Base-by-base conservation (phyloP, 306 rosid species). In the Begonia masoniana region DNA sequence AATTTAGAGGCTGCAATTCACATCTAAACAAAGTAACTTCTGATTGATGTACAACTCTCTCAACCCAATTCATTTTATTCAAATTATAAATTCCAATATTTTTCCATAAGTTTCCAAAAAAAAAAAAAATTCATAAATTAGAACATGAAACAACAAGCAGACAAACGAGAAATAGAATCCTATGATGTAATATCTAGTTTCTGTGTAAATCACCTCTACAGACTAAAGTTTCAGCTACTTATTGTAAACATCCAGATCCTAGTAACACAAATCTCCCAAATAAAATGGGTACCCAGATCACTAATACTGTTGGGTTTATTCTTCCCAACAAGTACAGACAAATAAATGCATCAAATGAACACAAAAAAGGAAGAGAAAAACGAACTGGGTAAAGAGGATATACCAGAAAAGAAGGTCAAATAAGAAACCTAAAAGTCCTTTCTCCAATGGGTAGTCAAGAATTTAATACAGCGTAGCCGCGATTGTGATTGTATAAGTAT, bases 371-470 rank as follows among this genome's bases (percentile, higher is more conserved):
- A 56, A 62, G 53, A 8, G 61, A 74, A 57, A 61, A 60, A 52
- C 53, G 41, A 75, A 48, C 46, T 36, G 68, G 64, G 63, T 36
- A 56, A 74, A 67, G 31, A 55, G 46, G 70, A 60, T 68, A 60
- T 68, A 83, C 94, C 85, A 56, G 69, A 67, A 78, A 66, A 17
- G 19, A 51, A 43, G 62, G 63, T 59, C 47, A 48, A 56, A 61
- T 41, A 61, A 51, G 65, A 57, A 54, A 68, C 62, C 54, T 68
- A 62, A n/a, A 45, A n/a, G 14, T 12, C 49, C 15, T 45, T 45
- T 10, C 49, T 45, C 15, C 15, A n/a, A 53, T 31, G 55, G 71
- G 61, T 31, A 58, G 66, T 62, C 69, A 43, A 61, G 60, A 71
- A 47, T 56, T 64, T 43, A 71, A 57, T 67, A 68, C 61, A 21